Evolutionary conservation across 352 stramenopile genomes (phyloP).

Genomic region (Globisporangium radiosum): DNA sequence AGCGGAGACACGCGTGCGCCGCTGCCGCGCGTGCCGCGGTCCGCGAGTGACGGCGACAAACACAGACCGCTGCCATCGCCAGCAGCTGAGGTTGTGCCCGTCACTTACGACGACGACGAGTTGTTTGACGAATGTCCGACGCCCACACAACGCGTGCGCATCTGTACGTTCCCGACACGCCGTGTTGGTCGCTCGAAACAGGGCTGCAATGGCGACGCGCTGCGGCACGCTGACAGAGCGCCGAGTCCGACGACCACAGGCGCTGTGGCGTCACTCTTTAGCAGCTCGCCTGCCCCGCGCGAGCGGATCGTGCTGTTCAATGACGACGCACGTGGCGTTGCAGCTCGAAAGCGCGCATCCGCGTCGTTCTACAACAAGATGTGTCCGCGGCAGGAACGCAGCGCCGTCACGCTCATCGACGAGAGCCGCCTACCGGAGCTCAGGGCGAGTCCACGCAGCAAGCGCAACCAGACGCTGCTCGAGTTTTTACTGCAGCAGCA

Average conservation of each 20-base stretch:
- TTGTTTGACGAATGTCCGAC: not conserved
- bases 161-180: slow-evolving; percentile 8
- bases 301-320: not conserved
- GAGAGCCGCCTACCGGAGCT: slow-evolving; percentile 5
- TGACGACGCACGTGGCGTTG: not conserved
- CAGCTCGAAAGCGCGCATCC: not conserved
- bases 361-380: slow-evolving; percentile 1
- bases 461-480: slow-evolving; percentile 8
- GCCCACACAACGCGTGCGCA: slow-evolving; percentile 8
- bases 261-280: not conserved
- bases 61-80: too few relatives aligned
- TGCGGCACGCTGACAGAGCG: not conserved
- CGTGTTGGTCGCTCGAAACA: not conserved
- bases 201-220: not conserved
- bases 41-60: not conserved
- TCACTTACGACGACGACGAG: not conserved
- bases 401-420: slow-evolving; percentile 8
- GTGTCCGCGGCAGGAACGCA: not conserved
- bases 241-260: not conserved
- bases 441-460: not conserved
- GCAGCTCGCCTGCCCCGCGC: not conserved
- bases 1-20: not conserved
- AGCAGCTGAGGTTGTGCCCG: too few relatives aligned
- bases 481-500: slow-evolving; percentile 1
- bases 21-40: not conserved